phyloP scores from a whole-genome alignment of 2,329 filamentous ascomycete species.

The Ambrosiella xylebori region DNA sequence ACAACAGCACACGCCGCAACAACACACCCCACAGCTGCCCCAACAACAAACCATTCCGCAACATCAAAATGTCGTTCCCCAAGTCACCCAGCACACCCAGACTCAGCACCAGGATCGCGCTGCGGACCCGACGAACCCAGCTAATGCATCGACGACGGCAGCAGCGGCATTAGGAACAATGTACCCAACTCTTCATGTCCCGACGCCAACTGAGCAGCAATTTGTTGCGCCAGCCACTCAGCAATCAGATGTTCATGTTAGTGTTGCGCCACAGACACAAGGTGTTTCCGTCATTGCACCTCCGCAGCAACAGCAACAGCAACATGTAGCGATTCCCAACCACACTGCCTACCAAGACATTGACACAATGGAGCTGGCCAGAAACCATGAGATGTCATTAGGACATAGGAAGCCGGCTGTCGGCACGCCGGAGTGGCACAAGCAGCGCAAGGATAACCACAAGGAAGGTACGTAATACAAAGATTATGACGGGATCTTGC shows the following conservation, averaged over 20 bases:
- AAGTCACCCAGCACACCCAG: constrained; percentile 7
- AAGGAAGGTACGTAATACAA: constrained; percentile 61
- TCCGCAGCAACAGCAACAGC: constrained; percentile 2
- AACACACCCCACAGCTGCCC: constrained; percentile 4
- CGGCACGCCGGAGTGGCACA: constrained; percentile 97
- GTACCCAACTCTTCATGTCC: constrained; percentile 42
- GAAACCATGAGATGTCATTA: constrained; percentile 8
- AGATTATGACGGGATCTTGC: neutral
- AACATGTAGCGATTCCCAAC: neutral
- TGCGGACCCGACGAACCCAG: constrained; percentile 29
- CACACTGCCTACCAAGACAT: neutral
- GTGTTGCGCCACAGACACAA: neutral
- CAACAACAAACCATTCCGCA: constrained; percentile 5
- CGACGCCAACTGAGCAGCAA: constrained; percentile 39
- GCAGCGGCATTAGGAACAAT: constrained; percentile 40
- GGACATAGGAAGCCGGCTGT: constrained; percentile 57
- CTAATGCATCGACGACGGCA: constrained; percentile 40
- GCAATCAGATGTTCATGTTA: constrained; percentile 1
- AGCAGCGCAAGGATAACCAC: constrained; percentile 90
- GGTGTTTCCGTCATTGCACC: neutral
- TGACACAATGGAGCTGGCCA: constrained; percentile 2
- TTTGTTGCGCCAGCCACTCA: constrained; percentile 26
- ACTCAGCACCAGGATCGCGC: constrained; percentile 9
- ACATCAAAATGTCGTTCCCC: constrained; percentile 1
- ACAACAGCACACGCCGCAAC: constrained; percentile 1